These are phyloP conservation scores for Fraxinus anomala DNA, from an alignment of 257 asterid genomes.

Conservation along the genomic window DNA sequence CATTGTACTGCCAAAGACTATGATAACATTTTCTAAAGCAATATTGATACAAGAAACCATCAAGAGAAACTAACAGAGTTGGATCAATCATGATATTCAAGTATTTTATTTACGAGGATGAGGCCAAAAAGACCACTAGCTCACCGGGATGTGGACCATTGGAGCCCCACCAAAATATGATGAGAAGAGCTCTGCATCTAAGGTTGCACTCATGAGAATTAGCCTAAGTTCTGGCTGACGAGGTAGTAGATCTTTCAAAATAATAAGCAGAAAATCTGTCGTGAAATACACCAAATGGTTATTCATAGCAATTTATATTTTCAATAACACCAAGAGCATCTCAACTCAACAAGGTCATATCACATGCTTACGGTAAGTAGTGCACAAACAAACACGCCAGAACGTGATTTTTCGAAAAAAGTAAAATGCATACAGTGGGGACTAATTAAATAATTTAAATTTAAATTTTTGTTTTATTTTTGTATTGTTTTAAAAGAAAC, in stretches of 20 bases:
- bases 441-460: too few relatives aligned
- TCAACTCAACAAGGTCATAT: not conserved
- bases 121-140: conserved; percentile 31
- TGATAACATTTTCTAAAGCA: not conserved
- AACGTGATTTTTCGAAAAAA: not conserved
- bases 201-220: conserved; percentile 97
- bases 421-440: too few relatives aligned
- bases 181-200: conserved; percentile 89
- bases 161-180: conserved; percentile 86
- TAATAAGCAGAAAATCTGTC: conserved; percentile 89
- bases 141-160: conserved; percentile 70
- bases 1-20: not conserved
- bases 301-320: conserved; percentile 14
- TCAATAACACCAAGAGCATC: not conserved
- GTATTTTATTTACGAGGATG: not conserved
- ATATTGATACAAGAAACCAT: conserved; percentile 5
- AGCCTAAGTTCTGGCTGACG: conserved; percentile 86
- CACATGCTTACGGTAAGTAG: not conserved
- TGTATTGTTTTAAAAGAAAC: not conserved
- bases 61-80: conserved; percentile 2
- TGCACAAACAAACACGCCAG: not conserved
- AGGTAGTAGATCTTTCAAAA: conserved; percentile 87
- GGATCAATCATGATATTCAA: conserved; percentile 9
- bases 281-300: conserved; percentile 35
- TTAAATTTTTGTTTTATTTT: not conserved